A percentile compares a stretch with the other conserved stretches of the same genome.
phyloP scores from a whole-genome alignment of 345 rosid genomes.

The Brassica juncea region DNA sequence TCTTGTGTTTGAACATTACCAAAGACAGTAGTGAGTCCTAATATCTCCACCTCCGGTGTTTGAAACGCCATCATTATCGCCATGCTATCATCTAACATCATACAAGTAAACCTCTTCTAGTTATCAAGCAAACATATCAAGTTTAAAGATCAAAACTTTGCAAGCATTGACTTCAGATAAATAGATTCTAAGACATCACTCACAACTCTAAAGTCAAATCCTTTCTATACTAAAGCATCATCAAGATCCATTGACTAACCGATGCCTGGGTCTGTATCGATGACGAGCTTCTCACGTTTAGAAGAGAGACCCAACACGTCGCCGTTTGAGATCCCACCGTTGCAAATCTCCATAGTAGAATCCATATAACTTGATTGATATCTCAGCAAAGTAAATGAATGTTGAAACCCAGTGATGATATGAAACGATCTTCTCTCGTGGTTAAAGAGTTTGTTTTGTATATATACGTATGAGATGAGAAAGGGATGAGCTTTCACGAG shows the following conservation, averaged over 20 bases:
- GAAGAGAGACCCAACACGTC: conserved; percentile 33
- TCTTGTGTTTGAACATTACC: conserved; percentile 75
- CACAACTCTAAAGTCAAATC: too few relatives aligned
- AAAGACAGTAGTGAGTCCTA: conserved; percentile 87
- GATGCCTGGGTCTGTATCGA: conserved; percentile 98
- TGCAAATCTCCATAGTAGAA: conserved; percentile 28
- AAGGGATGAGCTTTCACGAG: conserved; percentile 9
- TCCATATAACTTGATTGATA: conserved; percentile 30
- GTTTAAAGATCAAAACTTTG: conserved; percentile 18
- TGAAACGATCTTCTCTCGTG: not conserved
- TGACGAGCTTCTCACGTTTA: conserved; percentile 68
- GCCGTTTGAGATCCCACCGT: conserved; percentile 39
- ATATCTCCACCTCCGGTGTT: conserved; percentile 64
- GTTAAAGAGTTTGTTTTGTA: not conserved
- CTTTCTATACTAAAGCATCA: not conserved
- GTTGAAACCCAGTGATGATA: not conserved
- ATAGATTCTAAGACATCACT: too few relatives aligned
- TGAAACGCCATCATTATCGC: conserved; percentile 96
- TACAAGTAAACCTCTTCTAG: not conserved
- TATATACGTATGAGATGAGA: conserved; percentile 13
- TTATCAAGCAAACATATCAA: not conserved
- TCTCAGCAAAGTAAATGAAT: not conserved
- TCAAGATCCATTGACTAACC: conserved; percentile 45
- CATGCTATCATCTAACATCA: conserved; percentile 98
- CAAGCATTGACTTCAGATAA: not conserved